A percentile compares a stretch with the other conserved stretches of the same genome.
phyloP scores from a whole-genome alignment of 2,329 filamentous ascomycete species.

The Pestalotiopsis fici region DNA sequence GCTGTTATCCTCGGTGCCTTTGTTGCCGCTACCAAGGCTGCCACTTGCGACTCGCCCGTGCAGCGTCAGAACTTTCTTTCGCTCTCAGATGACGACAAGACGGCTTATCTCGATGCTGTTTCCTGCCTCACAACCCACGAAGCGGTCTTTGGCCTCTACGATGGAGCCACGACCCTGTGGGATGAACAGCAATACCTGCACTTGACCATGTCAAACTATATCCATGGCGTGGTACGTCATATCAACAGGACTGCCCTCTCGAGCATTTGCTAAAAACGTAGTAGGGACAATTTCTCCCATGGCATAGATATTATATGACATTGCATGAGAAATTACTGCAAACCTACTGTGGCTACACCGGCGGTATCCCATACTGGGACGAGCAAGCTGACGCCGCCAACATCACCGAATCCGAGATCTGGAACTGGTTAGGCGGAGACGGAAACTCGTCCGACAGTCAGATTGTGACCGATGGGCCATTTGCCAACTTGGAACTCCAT shows the following conservation, averaged over 20 bases:
- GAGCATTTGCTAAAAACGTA: background rate
- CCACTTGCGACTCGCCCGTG: background rate
- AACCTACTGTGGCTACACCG: conserved; percentile 15
- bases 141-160: conserved; percentile 1
- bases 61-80: conserved; percentile 4
- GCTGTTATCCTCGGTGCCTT: background rate
- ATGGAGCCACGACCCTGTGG: conserved; percentile 4
- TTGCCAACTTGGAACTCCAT: conserved; percentile 6
- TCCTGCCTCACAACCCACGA: background rate
- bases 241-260: background rate
- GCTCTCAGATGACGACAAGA: background rate
- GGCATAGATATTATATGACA: conserved; percentile 16
- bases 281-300: conserved; percentile 23
- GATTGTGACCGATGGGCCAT: background rate
- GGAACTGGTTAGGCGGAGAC: conserved; percentile 1
- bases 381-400: conserved; percentile 1
- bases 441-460: background rate
- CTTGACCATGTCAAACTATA: conserved; percentile 2
- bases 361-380: conserved; percentile 12
- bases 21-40: background rate
- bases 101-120: background rate
- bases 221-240: conserved; percentile 1
- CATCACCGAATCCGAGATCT: background rate
- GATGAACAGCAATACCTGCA: conserved; percentile 8
- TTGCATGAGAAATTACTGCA: conserved; percentile 13